Base-by-base conservation (phyloP, 2,329 filamentous ascomycete species). In the Fusarium sp. region DNA sequence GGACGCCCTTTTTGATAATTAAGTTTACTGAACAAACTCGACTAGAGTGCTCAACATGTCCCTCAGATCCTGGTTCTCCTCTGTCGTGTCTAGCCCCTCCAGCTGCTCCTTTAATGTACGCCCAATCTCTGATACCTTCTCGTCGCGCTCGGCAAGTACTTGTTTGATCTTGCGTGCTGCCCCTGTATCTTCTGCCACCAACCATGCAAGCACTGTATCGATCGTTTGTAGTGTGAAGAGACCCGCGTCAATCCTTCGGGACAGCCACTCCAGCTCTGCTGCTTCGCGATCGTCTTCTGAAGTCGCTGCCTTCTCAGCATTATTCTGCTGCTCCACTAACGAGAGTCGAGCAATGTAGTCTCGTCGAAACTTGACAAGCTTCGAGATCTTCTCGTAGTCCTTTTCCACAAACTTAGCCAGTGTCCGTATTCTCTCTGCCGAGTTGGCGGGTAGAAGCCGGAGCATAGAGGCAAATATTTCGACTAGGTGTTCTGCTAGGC, bases 381-480 rank as follows among this genome's bases (percentile, higher is more conserved):
- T 92, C 7, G 76, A 81, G 37, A 93, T 88, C 82, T 98, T 98
- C 70, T 90, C 93, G 76, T 96, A 97, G 68, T 97, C 90, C 76
- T 93, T 97, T 78, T 99, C 96, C 19, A 97, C 91, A 73, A 98
- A 98, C 75, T 99, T 99, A 47, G 94, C 95, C 6, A 98, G 85
- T 1, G 91, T 87, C 6, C 96, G 88, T 71, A 98, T 96, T 7
- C 96, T 87, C 32, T 90, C 85, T 0, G 92, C 84, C 2, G 92
- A 94, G 32, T 93, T 88, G 17, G 89, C 92, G 0, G 94, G 94
- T 2, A 99, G 79, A 6, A 90, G 84, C 23, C 94, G 90, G 2
- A 99, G 83, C 76, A 99, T 85, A 0, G 92, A 92, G 1, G 92
- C 88, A 67, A 98, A 94, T 11, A 98, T 91, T 10, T 92, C 90